Evolutionary conservation across 2,329 filamentous ascomycete genomes (phyloP), one percentile per base, ranked within the genome.

Genomic region (Colletotrichum sp.): DNA sequence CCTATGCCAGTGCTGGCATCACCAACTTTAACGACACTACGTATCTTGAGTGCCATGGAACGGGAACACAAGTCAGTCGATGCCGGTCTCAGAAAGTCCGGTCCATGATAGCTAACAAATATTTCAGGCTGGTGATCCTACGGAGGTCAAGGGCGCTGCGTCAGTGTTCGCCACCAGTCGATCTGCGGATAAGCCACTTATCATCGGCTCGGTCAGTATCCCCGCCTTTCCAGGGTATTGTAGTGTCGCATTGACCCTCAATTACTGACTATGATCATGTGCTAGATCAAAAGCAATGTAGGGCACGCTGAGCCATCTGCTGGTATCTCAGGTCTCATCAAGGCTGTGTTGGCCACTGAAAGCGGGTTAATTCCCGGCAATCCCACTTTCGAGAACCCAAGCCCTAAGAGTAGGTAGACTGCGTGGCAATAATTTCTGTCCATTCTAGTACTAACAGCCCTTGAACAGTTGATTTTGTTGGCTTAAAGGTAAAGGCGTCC

Each of bases 21-120:
- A 69, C 25, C 3, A 66, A 67, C 6, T 75, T 77, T 2, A 39
- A 67, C 13, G 70, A 79, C 6, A 82, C 81, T 3, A 79, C 72
- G 6, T 86, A 82, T 68, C 77, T 86, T 16, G 86, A 87, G 71
- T 81, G 80, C 12, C 86, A 87, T 66, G 85, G 85, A 9, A 86
- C 86, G 0, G 85, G 84, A 1, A 87, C 86, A 6, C 27, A 32
- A 36, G 12, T 56, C 4, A 27, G 52, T 13, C 52, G 3, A 0
- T 27, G 3, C 25, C 25, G 15, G 7, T 48, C 25, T 55, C 4
- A 25, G 12, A 39, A 18, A 3, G 16, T 16, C 8, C 36, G 18
- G 25, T 15, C 18, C 6, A 6, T 55, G 25, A 56, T 56, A 16
- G 10, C 52, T 56, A 8, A 56, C 22, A 6, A 16, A 15, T 56